A percentile compares a stretch with the other conserved stretches of the same genome.
Conservation (phyloP, 2,329 filamentous ascomycete genomes). For the Remersonia thermophila region DNA sequence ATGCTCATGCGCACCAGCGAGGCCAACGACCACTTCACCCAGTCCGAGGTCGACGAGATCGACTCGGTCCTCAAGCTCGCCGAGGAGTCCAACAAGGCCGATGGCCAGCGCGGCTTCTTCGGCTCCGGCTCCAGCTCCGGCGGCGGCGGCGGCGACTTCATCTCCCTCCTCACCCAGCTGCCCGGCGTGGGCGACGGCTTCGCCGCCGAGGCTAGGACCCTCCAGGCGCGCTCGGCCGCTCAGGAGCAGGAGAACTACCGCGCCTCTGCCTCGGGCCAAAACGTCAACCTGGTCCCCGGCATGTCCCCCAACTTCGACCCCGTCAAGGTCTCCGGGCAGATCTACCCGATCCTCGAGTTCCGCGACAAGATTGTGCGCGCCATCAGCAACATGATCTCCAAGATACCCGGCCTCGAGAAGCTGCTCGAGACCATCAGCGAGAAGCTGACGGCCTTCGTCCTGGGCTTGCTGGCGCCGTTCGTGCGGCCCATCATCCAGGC, state of each 20-base stretch:
- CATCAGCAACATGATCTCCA: conserved; percentile 75
- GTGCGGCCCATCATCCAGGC: conserved; percentile 82
- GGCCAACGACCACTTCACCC: conserved; percentile 72
- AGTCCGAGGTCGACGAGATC: conserved; percentile 73
- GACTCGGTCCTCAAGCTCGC: conserved; percentile 63
- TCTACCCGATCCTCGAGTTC: conserved; percentile 91
- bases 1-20: conserved; percentile 29
- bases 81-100: conserved; percentile 31
- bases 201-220: conserved; percentile 50
- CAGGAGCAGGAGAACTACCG: conserved; percentile 48
- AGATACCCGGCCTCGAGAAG: conserved; percentile 79
- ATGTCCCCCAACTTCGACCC: conserved; percentile 69
- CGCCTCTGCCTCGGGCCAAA: conserved; percentile 17
- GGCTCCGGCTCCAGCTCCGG: conserved; percentile 23
- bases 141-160: conserved; percentile 40
- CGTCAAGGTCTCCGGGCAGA: conserved; percentile 62
- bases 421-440: conserved; percentile 92
- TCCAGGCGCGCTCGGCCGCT: conserved; percentile 48
- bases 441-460: conserved; percentile 79
- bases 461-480: conserved; percentile 84
- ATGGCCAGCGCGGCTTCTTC: conserved; percentile 22
- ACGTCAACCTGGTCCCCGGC: conserved; percentile 52
- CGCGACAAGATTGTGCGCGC: conserved; percentile 84
- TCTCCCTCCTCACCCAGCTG: conserved; percentile 61
- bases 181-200: conserved; percentile 57